These are phyloP conservation scores for Sequoiadendron giganteum DNA, from an alignment of 75 land plant genomes.

Conservation along the genomic window DNA sequence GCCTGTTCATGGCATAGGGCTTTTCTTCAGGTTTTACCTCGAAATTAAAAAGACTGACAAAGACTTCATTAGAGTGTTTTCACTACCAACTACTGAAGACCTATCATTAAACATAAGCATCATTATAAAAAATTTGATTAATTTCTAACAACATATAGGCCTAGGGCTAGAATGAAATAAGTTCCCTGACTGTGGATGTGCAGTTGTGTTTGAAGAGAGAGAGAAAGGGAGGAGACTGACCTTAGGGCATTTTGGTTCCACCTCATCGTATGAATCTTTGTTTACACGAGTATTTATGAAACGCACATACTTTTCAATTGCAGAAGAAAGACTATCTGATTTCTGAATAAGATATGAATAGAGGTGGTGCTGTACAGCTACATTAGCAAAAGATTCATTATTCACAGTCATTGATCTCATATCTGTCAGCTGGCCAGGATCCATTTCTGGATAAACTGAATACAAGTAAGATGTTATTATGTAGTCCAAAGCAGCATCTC, in stretches of 20 bases:
- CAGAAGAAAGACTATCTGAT: slow-evolving; percentile 44
- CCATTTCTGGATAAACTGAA: slow-evolving; percentile 58
- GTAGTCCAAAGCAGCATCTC: slow-evolving; percentile 94
- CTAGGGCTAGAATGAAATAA: neutral
- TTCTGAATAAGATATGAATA: slow-evolving; percentile 62
- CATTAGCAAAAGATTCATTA: slow-evolving; percentile 74
- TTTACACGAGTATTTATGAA: slow-evolving; percentile 15
- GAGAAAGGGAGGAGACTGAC: slow-evolving; percentile 22
- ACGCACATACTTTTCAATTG: slow-evolving; percentile 52
- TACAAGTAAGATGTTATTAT: slow-evolving; percentile 78
- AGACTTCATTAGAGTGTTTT: neutral
- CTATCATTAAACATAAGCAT: neutral
- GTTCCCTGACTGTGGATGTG: neutral
- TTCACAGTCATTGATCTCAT: slow-evolving; percentile 74
- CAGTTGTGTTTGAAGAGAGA: neutral
- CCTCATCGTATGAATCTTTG: slow-evolving; percentile 33
- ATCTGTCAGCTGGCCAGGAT: slow-evolving; percentile 89
- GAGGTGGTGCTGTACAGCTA: slow-evolving; percentile 60
- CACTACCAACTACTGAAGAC: neutral
- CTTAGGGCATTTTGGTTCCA: slow-evolving; percentile 65
- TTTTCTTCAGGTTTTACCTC: too few relatives aligned
- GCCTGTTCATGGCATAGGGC: too few relatives aligned
- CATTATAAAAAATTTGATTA: neutral
- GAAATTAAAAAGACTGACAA: too few relatives aligned
- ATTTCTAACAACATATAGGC: neutral